Evolutionary conservation across 2,329 filamentous ascomycete species (phyloP), one percentile per base, ranked within the genome.

Genomic region (Colletotrichum paranaense): DNA sequence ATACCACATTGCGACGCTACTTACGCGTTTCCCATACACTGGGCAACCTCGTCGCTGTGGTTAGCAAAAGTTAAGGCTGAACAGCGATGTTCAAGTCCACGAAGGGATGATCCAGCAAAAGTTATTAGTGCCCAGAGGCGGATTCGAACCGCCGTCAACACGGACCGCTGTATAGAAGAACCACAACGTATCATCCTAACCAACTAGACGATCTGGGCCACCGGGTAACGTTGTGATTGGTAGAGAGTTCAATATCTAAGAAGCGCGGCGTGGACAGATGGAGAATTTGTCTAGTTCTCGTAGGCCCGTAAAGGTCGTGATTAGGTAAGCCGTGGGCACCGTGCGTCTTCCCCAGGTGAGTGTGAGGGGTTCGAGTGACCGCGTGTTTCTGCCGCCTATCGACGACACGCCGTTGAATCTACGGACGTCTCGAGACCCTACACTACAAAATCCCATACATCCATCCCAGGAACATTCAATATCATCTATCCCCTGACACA

Each of bases 101-200:
- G n/a, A 1, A 1, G 22, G 22, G 22, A 1, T 2, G 22, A 4
- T 19, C 14, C 3, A 7, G 9, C 38, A 71, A 62, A 49, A 57
- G 24, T n/a, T 1, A 0, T 1, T 3, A 19, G n/a, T 75, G 74
- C 74, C 68, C 74, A 68, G 72, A 75, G 74, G 72, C 74, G 72
- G 74, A 74, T 74, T 75, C 74, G 74, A 75, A 75, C 74, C 73
- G 72, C 72, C 74, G 72, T 75, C 74, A 75, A 74, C 65, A 74
- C 74, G 72, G 74, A 66, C 35, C 49, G 67, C 62, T 65, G 68
- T 65, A 72, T 73, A 68, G 68, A 57, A 65, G 35, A 74, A 72
- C 74, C 74, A 75, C 74, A 75, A 75, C 72, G 74, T 74, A 74
- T 74, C 74, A 75, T 75, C 74, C 74, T 75, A 75, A 75, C 74